A percentile compares a stretch with the other conserved stretches of the same genome.
Conservation (phyloP, 2,329 filamentous ascomycete genomes). For the Penicillium janthinellum region DNA sequence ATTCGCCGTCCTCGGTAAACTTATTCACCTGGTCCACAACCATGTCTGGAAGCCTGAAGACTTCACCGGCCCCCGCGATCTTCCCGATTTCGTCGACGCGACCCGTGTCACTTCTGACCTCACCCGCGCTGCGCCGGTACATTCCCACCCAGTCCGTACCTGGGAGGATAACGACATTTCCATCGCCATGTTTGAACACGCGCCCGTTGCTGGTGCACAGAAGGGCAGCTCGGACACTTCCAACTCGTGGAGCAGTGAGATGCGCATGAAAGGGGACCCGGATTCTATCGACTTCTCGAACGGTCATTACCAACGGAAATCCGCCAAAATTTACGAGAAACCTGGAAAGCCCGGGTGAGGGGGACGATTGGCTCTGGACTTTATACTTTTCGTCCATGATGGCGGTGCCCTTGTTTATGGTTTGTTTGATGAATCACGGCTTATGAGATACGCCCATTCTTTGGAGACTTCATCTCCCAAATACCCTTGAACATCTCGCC, state of each 20-base stretch:
- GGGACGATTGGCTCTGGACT: too few species aligned
- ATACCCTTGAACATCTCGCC: conserved; percentile 1
- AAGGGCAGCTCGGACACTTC: conserved; percentile 30
- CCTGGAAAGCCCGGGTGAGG: conserved; percentile 19
- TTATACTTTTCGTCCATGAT: not conserved
- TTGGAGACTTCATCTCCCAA: conserved; percentile 13
- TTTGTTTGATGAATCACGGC: conserved; percentile 21
- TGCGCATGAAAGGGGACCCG: conserved; percentile 26
- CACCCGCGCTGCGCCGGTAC: conserved; percentile 38
- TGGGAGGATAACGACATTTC: conserved; percentile 43
- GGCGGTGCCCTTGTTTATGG: not conserved
- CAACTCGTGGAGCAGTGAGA: conserved; percentile 36
- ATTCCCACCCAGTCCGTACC: conserved; percentile 26
- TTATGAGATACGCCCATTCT: conserved; percentile 19
- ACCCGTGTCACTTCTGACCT: conserved; percentile 46
- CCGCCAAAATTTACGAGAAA: conserved; percentile 9
- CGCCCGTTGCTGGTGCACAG: conserved; percentile 21
- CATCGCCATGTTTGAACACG: conserved; percentile 44
- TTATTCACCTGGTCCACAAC: conserved; percentile 45
- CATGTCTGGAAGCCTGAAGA: conserved; percentile 44
- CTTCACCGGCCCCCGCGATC: conserved; percentile 30
- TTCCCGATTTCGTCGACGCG: conserved; percentile 50
- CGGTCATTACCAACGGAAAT: conserved; percentile 13
- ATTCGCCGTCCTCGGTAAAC: conserved; percentile 51
- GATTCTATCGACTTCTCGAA: conserved; percentile 29